Base-by-base conservation (phyloP, 1,284 basidiomycete species). In the Mycosarcoma maydis region DNA sequence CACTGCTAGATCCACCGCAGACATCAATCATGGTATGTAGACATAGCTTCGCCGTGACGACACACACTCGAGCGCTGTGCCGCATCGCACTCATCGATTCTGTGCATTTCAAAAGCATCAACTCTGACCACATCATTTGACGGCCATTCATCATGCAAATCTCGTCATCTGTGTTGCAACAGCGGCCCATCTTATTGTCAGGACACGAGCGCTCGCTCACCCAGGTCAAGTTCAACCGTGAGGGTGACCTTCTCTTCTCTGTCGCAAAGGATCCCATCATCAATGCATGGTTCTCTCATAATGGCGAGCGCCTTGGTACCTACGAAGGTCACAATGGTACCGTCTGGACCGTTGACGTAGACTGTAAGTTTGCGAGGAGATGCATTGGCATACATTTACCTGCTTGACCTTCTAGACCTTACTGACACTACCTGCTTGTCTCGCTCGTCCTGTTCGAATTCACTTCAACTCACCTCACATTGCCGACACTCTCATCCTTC, bases 281-380 rank as follows among this genome's bases (percentile, higher is more conserved):
- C 83, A 98, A 97, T 81, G 93, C 92, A 45, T 97, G 94, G 94
- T 98, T 89, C 84, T 91, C 94, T n/a, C 92, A 96, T 80, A 99
- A 99, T 80, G 96, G 96, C 71, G 95, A 98, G 85, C 87, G 96
- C 60, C 84, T 98, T 77, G 96, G 95, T 43, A 98, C 96, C 54
- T 98, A 97, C 83, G 89, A 93, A 53, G 96, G 94, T 39, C 90
- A 98, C 84, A 98, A 98, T 81, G 95, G 95, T 73, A 88, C 92
- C 2, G 92, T 99, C 30, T 98, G 96, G 95, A 94, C 92, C 57
- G 88, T 96, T 72, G 94, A 96, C 83, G 89, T 93, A 57, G 95
- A 99, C 85, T 89, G 40, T 55, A 42, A 42, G 52, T 55, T 34
- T 37, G 36, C 36, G 7, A 13, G 8, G 20, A 27, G 26, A 27